Base-by-base conservation (phyloP, 106 monocot genomes). In the Dendrobium officinale region DNA sequence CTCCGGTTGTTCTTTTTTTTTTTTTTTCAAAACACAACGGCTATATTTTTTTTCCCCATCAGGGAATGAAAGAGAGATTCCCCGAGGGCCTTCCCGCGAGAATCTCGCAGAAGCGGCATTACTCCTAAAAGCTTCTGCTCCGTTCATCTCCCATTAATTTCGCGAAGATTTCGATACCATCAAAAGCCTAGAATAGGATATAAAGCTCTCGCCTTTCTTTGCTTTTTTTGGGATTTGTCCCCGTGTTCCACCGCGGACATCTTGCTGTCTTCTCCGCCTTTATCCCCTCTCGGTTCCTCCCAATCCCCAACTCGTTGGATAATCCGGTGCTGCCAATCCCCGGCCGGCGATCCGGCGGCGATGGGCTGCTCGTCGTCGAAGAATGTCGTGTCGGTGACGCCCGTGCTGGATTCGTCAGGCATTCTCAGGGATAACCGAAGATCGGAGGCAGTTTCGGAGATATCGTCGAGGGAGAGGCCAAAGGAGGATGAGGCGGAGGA, bases 321-420 rank as follows among this genome's bases (percentile, higher is more conserved):
- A 61, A 61, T 22, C 75, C 17, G 24, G 61, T 22, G 61, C 61
- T 13, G 22, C 22, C 5, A 8, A 22, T 61, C 19, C 10, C n/a
- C 16, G 9, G 4, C 54, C 44, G 43, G n/a, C 22, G 61, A 61
- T 61, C 22, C 4, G 61, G 61, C 61, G 22, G 79, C 47, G 66
- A 90, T 90, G 90, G 90, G 90, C 47, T 90, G 90, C 55, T 83
- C 85, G 31, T 79, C 73, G 31, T 90, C 90, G 49, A 90, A 90
- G 84, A 90, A 90, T 54, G 67, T 85, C 16, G 84, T 88, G 41
- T 80, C 85, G 37, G 84, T 88, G 66, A 88, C 88, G 68, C 90
- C 88, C 37, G 80, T 80, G 55, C 20, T 80, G 8, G 86, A 84
- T 42, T 81, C 86, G 2, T 84, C 86, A 8, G 84, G 86, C 75